Percentiles rank a stretch among this genome's conserved stretches.
These are phyloP conservation scores for Verticillium isaacii DNA, from an alignment of 2,329 filamentous ascomycete genomes.

Conservation along the genomic window DNA sequence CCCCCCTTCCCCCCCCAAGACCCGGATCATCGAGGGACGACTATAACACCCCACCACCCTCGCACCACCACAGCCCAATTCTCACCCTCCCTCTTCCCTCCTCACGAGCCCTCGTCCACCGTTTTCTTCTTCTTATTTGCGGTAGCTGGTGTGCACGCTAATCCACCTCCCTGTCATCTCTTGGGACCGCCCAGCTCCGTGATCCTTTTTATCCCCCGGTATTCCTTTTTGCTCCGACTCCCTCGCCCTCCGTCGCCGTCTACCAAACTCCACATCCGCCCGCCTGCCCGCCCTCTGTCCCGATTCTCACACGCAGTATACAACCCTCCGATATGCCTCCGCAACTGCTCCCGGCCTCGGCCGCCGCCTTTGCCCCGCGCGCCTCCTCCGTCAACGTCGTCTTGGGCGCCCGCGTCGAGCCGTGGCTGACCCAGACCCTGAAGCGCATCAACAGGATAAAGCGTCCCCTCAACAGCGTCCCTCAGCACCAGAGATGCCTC, in stretches of 20 bases:
- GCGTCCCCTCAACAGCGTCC: slow-evolving; percentile 92
- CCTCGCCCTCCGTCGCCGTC: slow-evolving; percentile 5
- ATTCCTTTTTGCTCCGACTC: slow-evolving; percentile 9
- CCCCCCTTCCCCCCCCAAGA: not conserved
- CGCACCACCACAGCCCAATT: slow-evolving; percentile 34
- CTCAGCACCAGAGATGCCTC: slow-evolving; percentile 91
- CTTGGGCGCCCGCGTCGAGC: slow-evolving; percentile 84
- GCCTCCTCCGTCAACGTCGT: slow-evolving; percentile 91
- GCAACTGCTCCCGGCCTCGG: slow-evolving; percentile 89
- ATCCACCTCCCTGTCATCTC: slow-evolving; percentile 32
- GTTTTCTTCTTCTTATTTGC: slow-evolving; percentile 53
- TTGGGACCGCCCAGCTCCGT: slow-evolving; percentile 50
- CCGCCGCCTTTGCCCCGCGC: slow-evolving; percentile 90
- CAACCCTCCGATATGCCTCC: slow-evolving; percentile 67
- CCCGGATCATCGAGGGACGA: slow-evolving; percentile 8
- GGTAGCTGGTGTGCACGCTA: slow-evolving; percentile 59
- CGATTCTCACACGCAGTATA: slow-evolving; percentile 2
- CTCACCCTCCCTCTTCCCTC: slow-evolving; percentile 43
- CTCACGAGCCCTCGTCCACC: slow-evolving; percentile 55
- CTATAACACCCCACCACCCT: slow-evolving; percentile 49
- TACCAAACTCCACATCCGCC: slow-evolving; percentile 11
- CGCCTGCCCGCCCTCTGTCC: slow-evolving; percentile 1
- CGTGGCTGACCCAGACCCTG: slow-evolving; percentile 93
- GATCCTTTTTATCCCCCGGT: slow-evolving; percentile 31
- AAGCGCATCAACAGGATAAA: slow-evolving; percentile 97